Evolutionary conservation across 2,329 filamentous ascomycete genomes (phyloP), one percentile per base, ranked within the genome.

Genomic region (Trichoderma sp.): DNA sequence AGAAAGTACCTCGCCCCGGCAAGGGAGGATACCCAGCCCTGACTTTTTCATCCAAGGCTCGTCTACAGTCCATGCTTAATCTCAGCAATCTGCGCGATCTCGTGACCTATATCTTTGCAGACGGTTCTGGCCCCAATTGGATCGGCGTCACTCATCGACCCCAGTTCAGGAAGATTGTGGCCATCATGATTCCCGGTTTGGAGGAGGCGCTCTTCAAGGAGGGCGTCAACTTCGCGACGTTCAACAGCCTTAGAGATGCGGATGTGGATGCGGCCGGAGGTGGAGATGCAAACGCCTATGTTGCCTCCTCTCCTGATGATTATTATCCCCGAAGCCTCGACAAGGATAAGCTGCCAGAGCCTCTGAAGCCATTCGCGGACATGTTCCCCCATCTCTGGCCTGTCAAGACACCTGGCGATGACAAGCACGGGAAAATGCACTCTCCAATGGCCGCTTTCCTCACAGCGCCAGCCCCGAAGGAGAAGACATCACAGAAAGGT

Each of bases 381-480:
- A 92, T 97, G 77, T 98, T 99, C 73, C 85, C 89, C 10, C 91
- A 96, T 75, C 82, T 97, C 49, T 97, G 96, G 94, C 95, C 94
- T 11, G 88, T 97, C 69, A 92, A 89, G 77, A 92, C 93, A 0
- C 92, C 93, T 3, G 96, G 94, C 4, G 95, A 98, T 77, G 91
- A 93, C 73, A 92, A 89, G 77, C 88, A 91, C 75, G 88, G 87
- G 73, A 91, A 89, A 76, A 88, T 99, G 76, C 92, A 96, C 79
- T 98, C 96, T 4, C 94, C 96, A 3, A 82, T 98, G 40, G 88
- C 92, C 71, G 90, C 93, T 1, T 94, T 98, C 82, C 86, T 98
- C 72, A 91, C 90, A 5, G 88, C 92, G 0, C 89, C 92, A 5
- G 80, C 90, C 3, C 88, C 91, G 73, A 90, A 92, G 57, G 89